A percentile compares a stretch with the other conserved stretches of the same genome.
Conservation (phyloP, 2,329 filamentous ascomycete species). For the Hirsutella thompsonii region DNA sequence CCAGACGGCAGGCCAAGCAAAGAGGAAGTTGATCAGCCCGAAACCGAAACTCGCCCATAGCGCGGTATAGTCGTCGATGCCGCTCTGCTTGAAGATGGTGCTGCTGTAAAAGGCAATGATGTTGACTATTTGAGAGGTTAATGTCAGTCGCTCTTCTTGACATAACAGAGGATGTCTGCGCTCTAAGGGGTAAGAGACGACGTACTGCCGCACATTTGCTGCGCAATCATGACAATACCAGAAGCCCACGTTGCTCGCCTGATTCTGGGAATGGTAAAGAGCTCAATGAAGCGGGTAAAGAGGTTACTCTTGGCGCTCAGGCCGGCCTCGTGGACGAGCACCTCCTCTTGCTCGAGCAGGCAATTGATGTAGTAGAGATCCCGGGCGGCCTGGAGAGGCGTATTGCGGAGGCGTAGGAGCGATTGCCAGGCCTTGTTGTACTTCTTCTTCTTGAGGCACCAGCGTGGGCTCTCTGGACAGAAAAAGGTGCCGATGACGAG, state of each 20-base stretch:
- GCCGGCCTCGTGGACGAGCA: slow-evolving; percentile 13
- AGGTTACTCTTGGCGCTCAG: slow-evolving; percentile 28
- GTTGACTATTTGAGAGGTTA: slow-evolving; percentile 21
- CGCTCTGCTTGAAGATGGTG: slow-evolving; percentile 30
- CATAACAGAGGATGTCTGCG: too few species aligned
- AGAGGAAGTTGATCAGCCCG: slow-evolving; percentile 13
- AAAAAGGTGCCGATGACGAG: slow-evolving; percentile 43
- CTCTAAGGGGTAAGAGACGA: too few species aligned
- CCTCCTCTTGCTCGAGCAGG: slow-evolving; percentile 18
- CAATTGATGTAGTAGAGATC: slow-evolving; percentile 46
- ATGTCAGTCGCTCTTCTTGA: too few species aligned
- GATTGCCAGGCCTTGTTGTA: slow-evolving; percentile 42
- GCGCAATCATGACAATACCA: slow-evolving; percentile 53
- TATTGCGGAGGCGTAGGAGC: slow-evolving; percentile 43
- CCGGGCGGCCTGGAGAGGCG: slow-evolving; percentile 44
- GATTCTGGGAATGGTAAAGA: slow-evolving; percentile 44
- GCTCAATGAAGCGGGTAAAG: slow-evolving; percentile 36
- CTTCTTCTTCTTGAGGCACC: slow-evolving; percentile 49
- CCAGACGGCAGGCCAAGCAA: slow-evolving; percentile 18
- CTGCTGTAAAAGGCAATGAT: slow-evolving; percentile 36
- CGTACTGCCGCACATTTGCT: slow-evolving; percentile 42
- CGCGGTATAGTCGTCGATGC: slow-evolving; percentile 16
- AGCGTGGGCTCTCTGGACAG: slow-evolving; percentile 53
- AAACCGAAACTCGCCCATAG: slow-evolving; percentile 19
- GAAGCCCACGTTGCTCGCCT: slow-evolving; percentile 53